Evolutionary conservation across 306 rosid genomes (phyloP).

Genomic region (Quercus cerris): DNA sequence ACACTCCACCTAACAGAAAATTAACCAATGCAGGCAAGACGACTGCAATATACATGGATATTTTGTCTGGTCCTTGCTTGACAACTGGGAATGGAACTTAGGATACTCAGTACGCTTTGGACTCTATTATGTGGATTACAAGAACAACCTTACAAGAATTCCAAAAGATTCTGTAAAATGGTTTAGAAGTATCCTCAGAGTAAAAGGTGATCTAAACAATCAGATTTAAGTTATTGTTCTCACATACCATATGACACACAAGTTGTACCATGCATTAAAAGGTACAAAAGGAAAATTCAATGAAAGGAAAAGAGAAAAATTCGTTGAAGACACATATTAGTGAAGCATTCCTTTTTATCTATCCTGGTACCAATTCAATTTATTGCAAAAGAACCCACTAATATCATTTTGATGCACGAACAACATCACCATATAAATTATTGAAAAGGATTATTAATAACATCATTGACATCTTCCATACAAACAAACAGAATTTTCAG

Average conservation of each 20-base stretch:
- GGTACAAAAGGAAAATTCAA: background rate
- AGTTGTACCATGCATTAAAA: conserved; percentile 20
- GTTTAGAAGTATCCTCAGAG: conserved; percentile 65
- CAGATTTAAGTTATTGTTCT: conserved; percentile 24
- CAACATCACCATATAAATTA: no score
- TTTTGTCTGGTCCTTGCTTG: conserved; percentile 93
- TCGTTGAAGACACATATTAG: background rate
- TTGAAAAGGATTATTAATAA: no score
- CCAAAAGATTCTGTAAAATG: conserved; percentile 79
- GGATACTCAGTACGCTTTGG: conserved; percentile 89
- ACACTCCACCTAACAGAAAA: conserved; percentile 11
- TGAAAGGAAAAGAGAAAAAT: background rate
- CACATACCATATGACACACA: background rate
- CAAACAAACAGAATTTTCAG: no score
- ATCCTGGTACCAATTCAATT: background rate
- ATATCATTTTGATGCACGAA: no score
- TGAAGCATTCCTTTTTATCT: background rate
- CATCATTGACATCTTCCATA: no score
- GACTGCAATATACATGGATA: conserved; percentile 75
- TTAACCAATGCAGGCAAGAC: conserved; percentile 56
- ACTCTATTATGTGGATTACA: conserved; percentile 82
- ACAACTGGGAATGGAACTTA: conserved; percentile 96
- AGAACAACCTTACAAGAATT: conserved; percentile 79
- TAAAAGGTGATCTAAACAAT: conserved; percentile 18
- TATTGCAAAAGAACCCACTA: background rate